Percentiles rank a stretch among this genome's conserved stretches.
These are phyloP conservation scores for Solanum habrochaites DNA, from an alignment of 257 asterid genomes.

Conservation along the genomic window DNA sequence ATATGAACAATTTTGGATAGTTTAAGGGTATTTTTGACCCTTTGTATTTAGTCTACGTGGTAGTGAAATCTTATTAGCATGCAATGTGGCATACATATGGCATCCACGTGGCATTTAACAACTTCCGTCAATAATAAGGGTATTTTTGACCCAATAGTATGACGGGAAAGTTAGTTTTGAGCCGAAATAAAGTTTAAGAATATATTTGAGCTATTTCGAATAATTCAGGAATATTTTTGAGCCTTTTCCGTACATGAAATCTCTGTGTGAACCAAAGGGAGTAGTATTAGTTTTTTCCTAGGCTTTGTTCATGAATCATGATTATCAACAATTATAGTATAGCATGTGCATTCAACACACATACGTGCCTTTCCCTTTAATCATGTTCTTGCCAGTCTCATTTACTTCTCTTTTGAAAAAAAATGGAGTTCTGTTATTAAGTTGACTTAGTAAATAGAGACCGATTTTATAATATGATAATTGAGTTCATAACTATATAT, in stretches of 20 bases:
- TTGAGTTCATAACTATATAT: not conserved
- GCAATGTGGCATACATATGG: too few species aligned
- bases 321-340: not conserved
- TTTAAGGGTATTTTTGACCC: too few species aligned
- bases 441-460: not conserved
- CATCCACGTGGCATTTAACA: too few species aligned
- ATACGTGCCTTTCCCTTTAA: not conserved
- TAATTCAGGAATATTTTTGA: rapidly evolving
- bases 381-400: not conserved
- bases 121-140: rapidly evolving
- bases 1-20: too few species aligned
- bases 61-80: too few species aligned
- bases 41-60: too few species aligned
- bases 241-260: too few species aligned
- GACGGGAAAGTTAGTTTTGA: too few species aligned
- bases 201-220: too few species aligned
- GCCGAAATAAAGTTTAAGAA: too few species aligned
- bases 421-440: not conserved
- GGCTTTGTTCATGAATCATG: not conserved
- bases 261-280: not conserved
- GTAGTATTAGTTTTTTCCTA: not conserved
- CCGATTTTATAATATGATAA: not conserved
- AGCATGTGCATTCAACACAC: not conserved
- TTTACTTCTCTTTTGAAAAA: not conserved
- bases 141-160: too few species aligned